Evolutionary conservation across 106 monocot genomes (phyloP).

Genomic region (Platanthera zijinensis): DNA sequence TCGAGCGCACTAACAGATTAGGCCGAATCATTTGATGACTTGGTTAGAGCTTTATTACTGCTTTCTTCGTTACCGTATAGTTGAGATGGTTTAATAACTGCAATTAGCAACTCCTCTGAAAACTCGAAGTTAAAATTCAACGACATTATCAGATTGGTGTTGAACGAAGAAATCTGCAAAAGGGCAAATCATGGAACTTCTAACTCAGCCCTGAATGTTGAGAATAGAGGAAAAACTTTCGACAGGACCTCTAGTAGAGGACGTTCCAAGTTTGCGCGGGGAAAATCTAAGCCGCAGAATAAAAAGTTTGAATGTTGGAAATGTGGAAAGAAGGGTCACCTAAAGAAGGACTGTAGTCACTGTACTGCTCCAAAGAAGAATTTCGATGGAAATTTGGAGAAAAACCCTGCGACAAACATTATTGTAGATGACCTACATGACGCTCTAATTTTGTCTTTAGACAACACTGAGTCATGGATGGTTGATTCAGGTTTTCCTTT

Average conservation of each 20-base stretch:
- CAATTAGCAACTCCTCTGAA: not conserved
- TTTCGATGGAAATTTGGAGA: not conserved
- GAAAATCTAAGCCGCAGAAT: not conserved
- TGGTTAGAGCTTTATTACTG: not conserved
- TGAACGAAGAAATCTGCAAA: not conserved
- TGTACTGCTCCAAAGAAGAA: not conserved
- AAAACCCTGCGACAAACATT: not conserved
- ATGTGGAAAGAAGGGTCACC: not conserved
- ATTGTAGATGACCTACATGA: not conserved
- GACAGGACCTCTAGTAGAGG: too few relatives aligned
- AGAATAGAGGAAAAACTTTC: too few relatives aligned
- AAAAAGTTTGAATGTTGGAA: not conserved
- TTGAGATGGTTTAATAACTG: not conserved
- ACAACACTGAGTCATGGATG: not conserved
- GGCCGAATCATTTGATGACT: too few relatives aligned
- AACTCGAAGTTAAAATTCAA: not conserved
- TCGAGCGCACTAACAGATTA: too few relatives aligned
- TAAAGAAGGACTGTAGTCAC: not conserved
- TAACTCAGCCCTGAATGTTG: not conserved
- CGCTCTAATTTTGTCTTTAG: not conserved
- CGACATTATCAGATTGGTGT: not conserved
- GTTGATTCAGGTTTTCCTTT: not conserved
- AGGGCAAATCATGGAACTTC: not conserved
- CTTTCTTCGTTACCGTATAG: not conserved
- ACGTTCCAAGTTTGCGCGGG: too few relatives aligned